These are phyloP conservation scores for Leccinum insigne DNA, from an alignment of 1,284 basidiomycete species.

Conservation along the genomic window DNA sequence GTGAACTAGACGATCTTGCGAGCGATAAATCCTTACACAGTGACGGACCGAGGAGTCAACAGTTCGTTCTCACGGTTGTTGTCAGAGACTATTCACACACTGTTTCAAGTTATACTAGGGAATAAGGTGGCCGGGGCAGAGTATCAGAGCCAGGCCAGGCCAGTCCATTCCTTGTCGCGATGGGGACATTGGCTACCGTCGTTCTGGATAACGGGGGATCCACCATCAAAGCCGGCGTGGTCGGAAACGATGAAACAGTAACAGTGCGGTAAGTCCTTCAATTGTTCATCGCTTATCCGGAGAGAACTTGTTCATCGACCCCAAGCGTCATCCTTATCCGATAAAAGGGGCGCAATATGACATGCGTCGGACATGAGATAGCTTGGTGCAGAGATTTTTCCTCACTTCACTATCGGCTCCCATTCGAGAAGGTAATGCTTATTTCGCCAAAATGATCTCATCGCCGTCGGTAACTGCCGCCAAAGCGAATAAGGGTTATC, in stretches of 20 bases:
- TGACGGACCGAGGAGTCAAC: background rate
- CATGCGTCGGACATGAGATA: constrained; percentile 84
- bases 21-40: background rate
- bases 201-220: constrained; percentile 87
- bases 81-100: background rate
- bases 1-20: background rate
- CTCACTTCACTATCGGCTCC: constrained; percentile 76
- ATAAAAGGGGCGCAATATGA: constrained; percentile 75
- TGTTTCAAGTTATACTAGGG: background rate
- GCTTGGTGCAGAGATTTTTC: constrained; percentile 74
- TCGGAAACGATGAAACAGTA: constrained; percentile 30
- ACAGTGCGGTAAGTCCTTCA: constrained; percentile 19
- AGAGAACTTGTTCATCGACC: constrained; percentile 3
- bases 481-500: constrained; percentile 65
- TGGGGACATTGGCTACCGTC: constrained; percentile 49
- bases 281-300: background rate
- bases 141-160: background rate
- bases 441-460: background rate
- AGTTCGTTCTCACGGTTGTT: constrained; percentile 18
- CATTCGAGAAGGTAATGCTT: constrained; percentile 78
- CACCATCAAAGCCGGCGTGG: constrained; percentile 74
- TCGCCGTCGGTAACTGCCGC: constrained; percentile 11
- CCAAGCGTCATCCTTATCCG: constrained; percentile 71
- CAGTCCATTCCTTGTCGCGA: constrained; percentile 16
- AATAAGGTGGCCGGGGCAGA: background rate